A percentile compares a stretch with the other conserved stretches of the same genome.
phyloP scores from a whole-genome alignment of 352 stramenopile species.

The Thalassiosira delicatula region DNA sequence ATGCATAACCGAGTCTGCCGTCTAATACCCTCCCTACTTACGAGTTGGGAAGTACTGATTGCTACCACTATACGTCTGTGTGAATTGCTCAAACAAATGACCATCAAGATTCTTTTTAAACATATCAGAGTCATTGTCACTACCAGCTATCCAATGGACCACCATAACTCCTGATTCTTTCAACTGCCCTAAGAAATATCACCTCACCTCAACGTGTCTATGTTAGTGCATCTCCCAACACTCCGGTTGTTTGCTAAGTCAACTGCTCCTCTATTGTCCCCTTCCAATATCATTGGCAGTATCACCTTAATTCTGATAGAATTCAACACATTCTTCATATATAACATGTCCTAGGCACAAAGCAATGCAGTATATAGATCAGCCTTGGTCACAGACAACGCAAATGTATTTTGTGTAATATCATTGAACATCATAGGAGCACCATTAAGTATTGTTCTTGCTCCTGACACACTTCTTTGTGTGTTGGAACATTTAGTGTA shows the following conservation, averaged over 20 bases:
- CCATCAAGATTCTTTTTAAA: background rate
- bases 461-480: constrained; percentile 43
- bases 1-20: too few species aligned
- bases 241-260: constrained; percentile 40
- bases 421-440: constrained; percentile 19
- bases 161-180: background rate
- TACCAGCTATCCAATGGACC: background rate
- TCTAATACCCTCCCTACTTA: too few species aligned
- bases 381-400: constrained; percentile 60
- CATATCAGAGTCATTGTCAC: background rate
- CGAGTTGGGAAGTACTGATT: too few species aligned
- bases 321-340: constrained; percentile 37
- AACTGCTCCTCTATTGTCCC: constrained; percentile 65
- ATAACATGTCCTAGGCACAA: constrained; percentile 66
- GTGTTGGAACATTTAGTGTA: constrained; percentile 47
- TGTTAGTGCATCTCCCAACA: background rate
- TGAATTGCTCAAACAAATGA: background rate
- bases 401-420: constrained; percentile 34
- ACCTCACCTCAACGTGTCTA: background rate
- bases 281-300: constrained; percentile 61
- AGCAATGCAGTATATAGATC: constrained; percentile 41
- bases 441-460: constrained; percentile 32
- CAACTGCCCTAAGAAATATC: background rate
- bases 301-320: constrained; percentile 57
- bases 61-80: background rate